phyloP scores from a whole-genome alignment of 805 yeast species.

The Komagataella populi region DNA sequence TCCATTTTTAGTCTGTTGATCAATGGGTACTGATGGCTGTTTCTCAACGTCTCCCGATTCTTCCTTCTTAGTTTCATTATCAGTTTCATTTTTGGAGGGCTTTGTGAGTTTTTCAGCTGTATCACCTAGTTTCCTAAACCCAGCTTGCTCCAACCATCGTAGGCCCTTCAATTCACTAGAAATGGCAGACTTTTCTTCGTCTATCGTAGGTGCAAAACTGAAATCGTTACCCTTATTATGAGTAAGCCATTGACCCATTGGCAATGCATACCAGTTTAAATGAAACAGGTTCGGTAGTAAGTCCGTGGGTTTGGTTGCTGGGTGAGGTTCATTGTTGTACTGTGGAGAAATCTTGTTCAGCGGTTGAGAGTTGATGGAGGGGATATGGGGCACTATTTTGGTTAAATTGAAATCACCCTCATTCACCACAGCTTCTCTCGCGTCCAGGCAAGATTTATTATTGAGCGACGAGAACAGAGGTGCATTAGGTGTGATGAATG shows the following conservation, averaged over 20 bases:
- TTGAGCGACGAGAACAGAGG: conserved; percentile 73
- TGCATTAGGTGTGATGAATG: conserved; percentile 45
- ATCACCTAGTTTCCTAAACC: conserved; percentile 23
- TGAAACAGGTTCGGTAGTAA: conserved; percentile 40
- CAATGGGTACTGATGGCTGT: background rate
- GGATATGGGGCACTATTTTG: conserved; percentile 47
- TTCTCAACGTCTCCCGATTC: background rate
- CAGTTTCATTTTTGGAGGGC: conserved; percentile 5
- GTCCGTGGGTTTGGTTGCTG: conserved; percentile 27
- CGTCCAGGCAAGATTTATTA: conserved; percentile 61
- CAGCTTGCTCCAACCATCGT: conserved; percentile 40
- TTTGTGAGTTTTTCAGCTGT: conserved; percentile 5
- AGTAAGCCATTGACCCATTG: conserved; percentile 54
- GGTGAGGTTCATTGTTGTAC: conserved; percentile 6
- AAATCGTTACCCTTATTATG: conserved; percentile 25
- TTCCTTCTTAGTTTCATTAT: conserved; percentile 4
- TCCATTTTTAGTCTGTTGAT: background rate
- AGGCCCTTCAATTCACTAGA: conserved; percentile 35
- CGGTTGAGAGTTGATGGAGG: conserved; percentile 20
- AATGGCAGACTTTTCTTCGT: conserved; percentile 42
- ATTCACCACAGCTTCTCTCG: conserved; percentile 44
- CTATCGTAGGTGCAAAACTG: conserved; percentile 55
- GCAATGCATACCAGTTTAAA: conserved; percentile 52
- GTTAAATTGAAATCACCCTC: conserved; percentile 59
- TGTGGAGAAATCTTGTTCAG: conserved; percentile 31